A percentile compares a stretch with the other conserved stretches of the same genome.
Evolutionary conservation across 2,329 filamentous ascomycete genomes (phyloP).

Genomic region (Grosmannia huntii): DNA sequence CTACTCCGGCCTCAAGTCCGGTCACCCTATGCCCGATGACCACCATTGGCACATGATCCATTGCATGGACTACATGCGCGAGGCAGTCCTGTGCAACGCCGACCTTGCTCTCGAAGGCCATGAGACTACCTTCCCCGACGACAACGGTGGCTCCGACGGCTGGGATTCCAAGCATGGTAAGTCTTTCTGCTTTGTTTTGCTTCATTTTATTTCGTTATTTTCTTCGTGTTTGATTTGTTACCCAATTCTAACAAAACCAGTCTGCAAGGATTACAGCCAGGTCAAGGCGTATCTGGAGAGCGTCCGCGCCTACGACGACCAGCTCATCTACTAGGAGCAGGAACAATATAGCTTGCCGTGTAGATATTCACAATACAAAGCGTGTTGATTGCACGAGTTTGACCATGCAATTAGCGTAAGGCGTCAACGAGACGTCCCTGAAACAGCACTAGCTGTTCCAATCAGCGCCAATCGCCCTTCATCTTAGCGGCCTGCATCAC

Average conservation of each 20-base stretch:
- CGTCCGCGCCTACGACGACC: conserved; percentile 30
- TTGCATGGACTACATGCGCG: conserved; percentile 34
- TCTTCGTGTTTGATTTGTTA: too few relatives aligned
- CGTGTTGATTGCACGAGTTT: background rate
- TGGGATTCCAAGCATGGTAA: conserved; percentile 33
- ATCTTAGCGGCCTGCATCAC: background rate
- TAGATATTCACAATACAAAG: background rate
- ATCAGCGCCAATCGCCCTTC: background rate
- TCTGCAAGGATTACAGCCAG: conserved; percentile 30
- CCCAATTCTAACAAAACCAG: conserved; percentile 12
- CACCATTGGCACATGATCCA: conserved; percentile 36
- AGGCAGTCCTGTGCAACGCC: conserved; percentile 32
- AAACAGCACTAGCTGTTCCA: background rate
- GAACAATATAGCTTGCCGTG: background rate
- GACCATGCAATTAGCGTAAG: background rate
- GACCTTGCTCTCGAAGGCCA: conserved; percentile 32
- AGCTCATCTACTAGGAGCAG: conserved; percentile 24
- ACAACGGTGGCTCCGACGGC: conserved; percentile 31
- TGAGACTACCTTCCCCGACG: conserved; percentile 32
- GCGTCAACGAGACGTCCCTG: background rate
- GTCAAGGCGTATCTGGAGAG: conserved; percentile 29
- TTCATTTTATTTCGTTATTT: background rate
- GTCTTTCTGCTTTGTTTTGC: conserved; percentile 5
- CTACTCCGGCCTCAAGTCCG: conserved; percentile 27
- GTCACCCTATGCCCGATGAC: conserved; percentile 26